Base-by-base conservation (phyloP, 2,329 filamentous ascomycete species). In the Calonectria montana region DNA sequence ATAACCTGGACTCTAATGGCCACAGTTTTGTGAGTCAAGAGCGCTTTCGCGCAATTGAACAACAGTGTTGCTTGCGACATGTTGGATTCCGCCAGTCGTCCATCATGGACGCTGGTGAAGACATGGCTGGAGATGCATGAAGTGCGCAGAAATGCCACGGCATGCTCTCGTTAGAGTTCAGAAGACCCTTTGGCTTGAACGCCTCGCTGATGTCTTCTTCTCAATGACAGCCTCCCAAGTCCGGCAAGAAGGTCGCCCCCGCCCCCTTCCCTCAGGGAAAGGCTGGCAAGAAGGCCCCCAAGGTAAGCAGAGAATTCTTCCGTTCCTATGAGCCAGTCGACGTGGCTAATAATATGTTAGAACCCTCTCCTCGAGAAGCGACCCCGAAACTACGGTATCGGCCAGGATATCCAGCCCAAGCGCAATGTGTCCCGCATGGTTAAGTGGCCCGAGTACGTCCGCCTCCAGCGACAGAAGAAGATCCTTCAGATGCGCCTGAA, bases 211-310 rank as follows among this genome's bases (percentile, higher is more conserved):
- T 95, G 89, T 94, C 93, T 95, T 97, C 94, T 97, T 95, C 96
- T 98, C 96, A 97, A 98, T 98, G 96, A 98, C 90, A 98, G 97
- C 95, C 97, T 94, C 94, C 96, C 86, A 99, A 98, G 91, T 86
- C 90, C 84, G 95, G 95, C 91, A 98, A 98, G 94, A 98, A 98
- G 92, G 93, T 94, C 88, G 97, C 97, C 83, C 90, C 97, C 86
- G 95, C 97, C 89, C 97, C 97, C 87, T 98, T 97, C 92, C 94
- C 95, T 85, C 93, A 96, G 90, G 91, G 93, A 84, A 98, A 97
- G 92, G 94, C 96, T 89, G 89, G 89, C 83, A 98, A 98, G 94
- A 99, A 98, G 94, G 90, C 91, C 80, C 91, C 95, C 83, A 99
- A 98, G 96, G 97, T 98, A 86, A 86, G 93, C 92, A 78, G 23